Evolutionary conservation across 495 filamentous ascomycete genomes (phyloP), one percentile per base, ranked within the genome.

Genomic region (Lepidopterella palustris): DNA sequence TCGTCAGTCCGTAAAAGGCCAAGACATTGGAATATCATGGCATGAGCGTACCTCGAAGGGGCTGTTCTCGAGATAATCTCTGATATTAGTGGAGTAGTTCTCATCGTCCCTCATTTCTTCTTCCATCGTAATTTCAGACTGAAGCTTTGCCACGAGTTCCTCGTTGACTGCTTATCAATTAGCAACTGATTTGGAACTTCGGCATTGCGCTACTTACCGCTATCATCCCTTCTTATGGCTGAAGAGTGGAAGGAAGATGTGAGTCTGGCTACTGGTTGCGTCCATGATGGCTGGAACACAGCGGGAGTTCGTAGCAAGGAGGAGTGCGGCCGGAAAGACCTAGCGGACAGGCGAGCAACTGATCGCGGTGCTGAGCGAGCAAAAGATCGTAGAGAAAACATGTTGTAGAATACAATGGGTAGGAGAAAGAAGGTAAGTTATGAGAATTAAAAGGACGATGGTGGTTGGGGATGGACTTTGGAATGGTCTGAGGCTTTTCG

Each of bases 91-190:
- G 27, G 87, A 83, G 54, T 82, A 61, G 28, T 82, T 75, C 56
- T 84, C 81, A 56, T 75, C 72, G 50, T 83, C 80, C 71, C 82
- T 79, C 59, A 70, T 72, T 48, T 77, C 75, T 54, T 69, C 71
- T 74, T 87, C 86, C 55, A 87, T 78, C 62, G 84, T 75, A 61
- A 91, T 78, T 79, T 97, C 88, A 66, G 80, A 83, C 72, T 85
- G 74, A 66, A 92, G 80, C 83, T 95, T 90, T 58, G 84, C 76
- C 65, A 84, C 78, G 72, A 95, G 82, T 73, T 88, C 81, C 73
- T 81, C 75, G 77, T 90, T 82, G 75, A 84, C 79, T 75, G 24
- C 2, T 23, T 5, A 21, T 21, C n/a, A 26, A 18, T 62, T 18
- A 73, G 67, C 45, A 76, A 62, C 32, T 77, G 75, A 28, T 73